Evolutionary conservation across 176 grass and related monocot species (phyloP).

Genomic region (Lolium multiflorum): DNA sequence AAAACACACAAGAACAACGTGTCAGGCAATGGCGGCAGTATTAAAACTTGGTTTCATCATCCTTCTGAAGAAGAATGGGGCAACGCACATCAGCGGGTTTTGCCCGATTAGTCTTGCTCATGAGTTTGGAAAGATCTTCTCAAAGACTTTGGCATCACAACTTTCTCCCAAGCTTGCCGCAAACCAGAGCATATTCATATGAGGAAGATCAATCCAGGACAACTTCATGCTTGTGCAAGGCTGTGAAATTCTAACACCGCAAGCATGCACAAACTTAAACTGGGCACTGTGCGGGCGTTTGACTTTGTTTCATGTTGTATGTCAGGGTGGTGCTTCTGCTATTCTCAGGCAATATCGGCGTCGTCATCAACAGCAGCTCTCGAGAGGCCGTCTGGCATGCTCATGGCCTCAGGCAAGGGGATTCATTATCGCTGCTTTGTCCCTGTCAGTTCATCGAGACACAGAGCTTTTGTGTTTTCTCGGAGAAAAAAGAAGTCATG

Average conservation of each 20-base stretch:
- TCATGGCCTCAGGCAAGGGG: too few species aligned
- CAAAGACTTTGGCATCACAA: background rate
- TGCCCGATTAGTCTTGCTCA: background rate
- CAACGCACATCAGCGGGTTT: background rate
- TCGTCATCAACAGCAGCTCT: too few species aligned
- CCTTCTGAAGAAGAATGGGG: conserved; percentile 3
- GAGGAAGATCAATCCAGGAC: background rate
- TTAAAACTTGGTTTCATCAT: conserved; percentile 1
- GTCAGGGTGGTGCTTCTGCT: too few species aligned
- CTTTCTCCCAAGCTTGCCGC: background rate
- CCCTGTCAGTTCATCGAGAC: too few species aligned
- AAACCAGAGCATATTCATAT: background rate
- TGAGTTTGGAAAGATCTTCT: conserved; percentile 1
- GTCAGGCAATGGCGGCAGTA: background rate
- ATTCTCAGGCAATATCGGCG: too few species aligned
- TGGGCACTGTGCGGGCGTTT: background rate
- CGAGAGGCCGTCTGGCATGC: too few species aligned
- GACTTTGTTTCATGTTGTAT: background rate
- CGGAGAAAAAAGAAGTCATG: too few species aligned
- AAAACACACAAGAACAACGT: background rate
- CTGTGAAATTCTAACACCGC: background rate
- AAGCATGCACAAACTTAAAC: background rate
- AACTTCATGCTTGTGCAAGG: background rate
- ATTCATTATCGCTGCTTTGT: too few species aligned
- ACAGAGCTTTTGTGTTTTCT: too few species aligned